phyloP scores from a whole-genome alignment of 495 filamentous ascomycete species.

The Lophium mytilinum region DNA sequence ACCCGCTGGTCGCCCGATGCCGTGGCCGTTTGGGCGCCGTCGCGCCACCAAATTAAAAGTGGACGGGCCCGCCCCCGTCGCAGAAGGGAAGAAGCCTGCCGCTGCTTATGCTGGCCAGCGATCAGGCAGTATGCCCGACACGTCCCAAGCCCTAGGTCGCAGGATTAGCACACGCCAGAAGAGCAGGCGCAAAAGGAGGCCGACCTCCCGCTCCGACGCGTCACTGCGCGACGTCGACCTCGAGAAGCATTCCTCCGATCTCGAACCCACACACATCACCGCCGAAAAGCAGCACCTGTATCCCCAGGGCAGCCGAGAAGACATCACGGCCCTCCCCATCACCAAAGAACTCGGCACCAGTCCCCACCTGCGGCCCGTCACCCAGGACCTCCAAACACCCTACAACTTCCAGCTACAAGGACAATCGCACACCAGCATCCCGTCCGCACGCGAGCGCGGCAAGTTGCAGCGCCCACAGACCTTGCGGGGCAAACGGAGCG shows the following conservation, averaged over 20 bases:
- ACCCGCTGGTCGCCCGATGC: slow-evolving; percentile 11
- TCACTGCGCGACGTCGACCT: slow-evolving; percentile 17
- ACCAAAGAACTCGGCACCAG: slow-evolving; percentile 26
- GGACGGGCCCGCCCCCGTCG: slow-evolving; percentile 11
- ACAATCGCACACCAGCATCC: slow-evolving; percentile 39
- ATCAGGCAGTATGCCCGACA: slow-evolving; percentile 16
- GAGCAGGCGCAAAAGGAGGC: slow-evolving; percentile 19
- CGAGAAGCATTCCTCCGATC: slow-evolving; percentile 10
- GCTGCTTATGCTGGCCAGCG: slow-evolving; percentile 3
- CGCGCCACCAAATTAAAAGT: slow-evolving; percentile 19
- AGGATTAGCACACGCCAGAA: slow-evolving; percentile 11
- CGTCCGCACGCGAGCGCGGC: slow-evolving; percentile 33
- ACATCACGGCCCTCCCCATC: slow-evolving; percentile 36
- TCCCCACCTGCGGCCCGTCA: slow-evolving; percentile 35
- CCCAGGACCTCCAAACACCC: slow-evolving; percentile 33
- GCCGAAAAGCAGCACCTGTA: slow-evolving; percentile 5
- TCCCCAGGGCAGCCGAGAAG: slow-evolving; percentile 23
- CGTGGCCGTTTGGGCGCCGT: slow-evolving; percentile 25
- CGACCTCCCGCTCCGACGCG: slow-evolving; percentile 11
- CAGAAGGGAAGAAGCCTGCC: slow-evolving; percentile 21
- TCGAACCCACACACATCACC: slow-evolving; percentile 3
- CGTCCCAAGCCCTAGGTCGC: background rate
- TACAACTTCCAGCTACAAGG: slow-evolving; percentile 43
- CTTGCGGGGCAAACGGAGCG: slow-evolving; percentile 52
- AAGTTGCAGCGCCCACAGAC: slow-evolving; percentile 51